Evolutionary conservation across 2,329 filamentous ascomycete species (phyloP), one percentile per base, ranked within the genome.

Genomic region (Ceratocystiopsis sp.): DNA sequence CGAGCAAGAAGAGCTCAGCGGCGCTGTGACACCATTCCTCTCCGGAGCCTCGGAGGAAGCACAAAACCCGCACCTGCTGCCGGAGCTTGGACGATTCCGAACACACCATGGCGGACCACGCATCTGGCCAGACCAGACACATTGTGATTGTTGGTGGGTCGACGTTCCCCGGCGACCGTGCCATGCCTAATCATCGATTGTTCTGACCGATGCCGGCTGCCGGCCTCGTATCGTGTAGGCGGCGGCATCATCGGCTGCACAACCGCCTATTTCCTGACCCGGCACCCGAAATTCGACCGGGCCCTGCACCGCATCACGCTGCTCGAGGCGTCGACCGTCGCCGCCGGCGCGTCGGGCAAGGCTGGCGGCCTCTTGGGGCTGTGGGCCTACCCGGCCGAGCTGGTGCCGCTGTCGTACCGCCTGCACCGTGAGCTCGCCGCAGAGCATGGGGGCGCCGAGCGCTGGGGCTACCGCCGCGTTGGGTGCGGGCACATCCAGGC

Each of bases 231-330:
- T 3, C 41, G 29, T 11, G 16, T 41, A 85, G 86, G 89, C 52
- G 89, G 86, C 52, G 89, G 89, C 53, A 86, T 96, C 49, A 93
- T 96, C 53, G 91, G 91, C 55, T 81, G 78, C 58, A 91, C 84
- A 41, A 86, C 84, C 6, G 87, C 89, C 45, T 96, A 96, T 61
- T 96, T 79, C 56, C 68, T 96, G 37, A 91, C 86, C 2, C 78
- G 84, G 49, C 87, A 96, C 58, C 78, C 84, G 25, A 77, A 73
- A 29, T 96, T 83, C 64, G 71, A 91, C 57, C 76, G 78, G 37
- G 61, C 71, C 18, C 72, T 74, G 42, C 84, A 94, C 58, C 78
- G 69, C 42, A 80, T 96, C 53, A 93, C 83, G 1, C 68, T 98
- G 29, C 69, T 96, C 43, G 91, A 98, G 66, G 86, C 91, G 1